Evolutionary conservation across 2,329 filamentous ascomycete genomes (phyloP).

Genomic region (Hymenoscyphus occultus): DNA sequence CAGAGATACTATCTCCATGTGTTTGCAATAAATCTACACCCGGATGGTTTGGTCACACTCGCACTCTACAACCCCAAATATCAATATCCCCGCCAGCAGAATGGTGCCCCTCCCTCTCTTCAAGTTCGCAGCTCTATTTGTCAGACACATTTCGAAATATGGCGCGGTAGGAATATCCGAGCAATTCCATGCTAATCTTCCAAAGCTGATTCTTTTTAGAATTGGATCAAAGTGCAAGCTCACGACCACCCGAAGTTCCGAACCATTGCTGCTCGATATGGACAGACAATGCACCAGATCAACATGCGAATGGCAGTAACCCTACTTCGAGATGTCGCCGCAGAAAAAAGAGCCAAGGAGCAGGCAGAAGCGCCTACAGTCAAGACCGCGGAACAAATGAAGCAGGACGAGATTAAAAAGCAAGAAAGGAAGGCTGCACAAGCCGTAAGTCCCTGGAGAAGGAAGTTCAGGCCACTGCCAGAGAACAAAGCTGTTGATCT

Average conservation of each 20-base stretch:
- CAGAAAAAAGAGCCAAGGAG: slow-evolving; percentile 58
- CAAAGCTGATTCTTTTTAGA: slow-evolving; percentile 42
- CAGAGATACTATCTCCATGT: slow-evolving; percentile 6
- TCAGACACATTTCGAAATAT: slow-evolving; percentile 67
- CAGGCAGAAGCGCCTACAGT: slow-evolving; percentile 62
- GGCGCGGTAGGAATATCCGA: slow-evolving; percentile 54
- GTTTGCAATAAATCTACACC: slow-evolving; percentile 5
- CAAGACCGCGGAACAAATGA: slow-evolving; percentile 60
- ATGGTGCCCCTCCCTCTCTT: slow-evolving; percentile 68
- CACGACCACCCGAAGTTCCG: slow-evolving; percentile 63
- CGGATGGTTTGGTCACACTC: slow-evolving; percentile 1
- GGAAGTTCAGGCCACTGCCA: slow-evolving; percentile 61
- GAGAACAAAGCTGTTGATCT: slow-evolving; percentile 64
- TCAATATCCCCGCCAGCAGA: slow-evolving; percentile 15
- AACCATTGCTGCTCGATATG: slow-evolving; percentile 57
- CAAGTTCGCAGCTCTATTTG: slow-evolving; percentile 62
- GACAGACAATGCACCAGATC: slow-evolving; percentile 62
- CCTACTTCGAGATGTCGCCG: slow-evolving; percentile 54
- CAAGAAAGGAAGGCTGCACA: slow-evolving; percentile 36
- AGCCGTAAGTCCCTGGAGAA: slow-evolving; percentile 55
- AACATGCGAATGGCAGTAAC: slow-evolving; percentile 65
- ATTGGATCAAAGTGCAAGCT: slow-evolving; percentile 63
- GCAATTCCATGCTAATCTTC: neutral
- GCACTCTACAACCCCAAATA: neutral
- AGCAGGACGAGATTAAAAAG: slow-evolving; percentile 49